Evolutionary conservation across 805 yeast genomes (phyloP).

Genomic region (Candida alai): DNA sequence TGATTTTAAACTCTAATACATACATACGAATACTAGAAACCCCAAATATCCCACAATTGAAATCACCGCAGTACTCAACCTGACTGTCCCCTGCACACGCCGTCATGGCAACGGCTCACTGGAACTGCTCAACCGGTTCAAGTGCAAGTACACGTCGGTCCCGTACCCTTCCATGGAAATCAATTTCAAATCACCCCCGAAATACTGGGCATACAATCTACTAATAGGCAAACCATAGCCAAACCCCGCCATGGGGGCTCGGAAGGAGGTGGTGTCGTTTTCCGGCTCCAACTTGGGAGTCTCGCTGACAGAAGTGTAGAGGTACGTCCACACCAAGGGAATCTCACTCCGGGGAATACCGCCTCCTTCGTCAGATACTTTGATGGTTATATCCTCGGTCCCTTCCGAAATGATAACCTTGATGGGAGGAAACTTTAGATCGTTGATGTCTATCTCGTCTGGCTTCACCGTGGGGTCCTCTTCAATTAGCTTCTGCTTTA

Average conservation of each 20-base stretch:
- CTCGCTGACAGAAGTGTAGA: constrained; percentile 81
- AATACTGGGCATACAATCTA: constrained; percentile 80
- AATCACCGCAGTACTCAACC: constrained; percentile 2
- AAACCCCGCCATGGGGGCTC: constrained; percentile 92
- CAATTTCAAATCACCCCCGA: constrained; percentile 84
- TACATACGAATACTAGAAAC: too few relatives aligned
- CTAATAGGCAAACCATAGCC: constrained; percentile 91
- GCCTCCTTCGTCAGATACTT: constrained; percentile 91
- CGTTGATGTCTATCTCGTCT: constrained; percentile 48
- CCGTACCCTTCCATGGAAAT: constrained; percentile 94
- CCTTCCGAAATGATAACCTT: constrained; percentile 88
- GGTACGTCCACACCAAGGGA: constrained; percentile 85
- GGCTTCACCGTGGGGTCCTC: constrained; percentile 38
- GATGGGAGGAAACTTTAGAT: constrained; percentile 74
- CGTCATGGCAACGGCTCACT: constrained; percentile 60
- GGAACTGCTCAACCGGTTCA: constrained; percentile 71
- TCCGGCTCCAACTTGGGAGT: constrained; percentile 65
- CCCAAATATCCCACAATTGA: constrained; percentile 1
- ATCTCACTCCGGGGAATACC: constrained; percentile 84
- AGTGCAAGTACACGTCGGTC: constrained; percentile 84
- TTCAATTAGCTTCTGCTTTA: constrained; percentile 33
- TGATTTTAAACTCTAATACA: too few relatives aligned
- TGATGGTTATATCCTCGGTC: constrained; percentile 84
- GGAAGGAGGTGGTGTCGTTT: constrained; percentile 56
- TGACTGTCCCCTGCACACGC: constrained; percentile 6